Evolutionary conservation across 768 basidiomycete species (phyloP), one percentile per base, ranked within the genome.

Genomic region (Collybia mongolica): DNA sequence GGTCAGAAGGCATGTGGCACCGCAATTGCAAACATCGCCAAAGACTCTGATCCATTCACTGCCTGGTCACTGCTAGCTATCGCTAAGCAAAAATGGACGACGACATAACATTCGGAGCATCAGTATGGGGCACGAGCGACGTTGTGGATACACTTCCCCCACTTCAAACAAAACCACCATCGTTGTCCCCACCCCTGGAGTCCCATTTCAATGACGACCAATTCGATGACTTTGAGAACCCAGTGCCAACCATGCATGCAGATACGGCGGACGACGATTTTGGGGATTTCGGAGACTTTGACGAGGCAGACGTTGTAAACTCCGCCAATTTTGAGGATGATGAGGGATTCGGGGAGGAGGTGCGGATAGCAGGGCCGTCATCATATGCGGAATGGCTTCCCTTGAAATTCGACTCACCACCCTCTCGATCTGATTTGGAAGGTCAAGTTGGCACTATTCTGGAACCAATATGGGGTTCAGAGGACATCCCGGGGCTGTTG

Each of bases 271-370:
- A 88, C 40, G 92, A 91, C 57, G 90, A 93, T 57, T 93, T 93
- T 67, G 90, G 86, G 15, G 93, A 93, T 57, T 93, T 93, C 66
- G 90, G 86, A 15, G 93, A 93, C 61, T 93, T 93, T 65, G 90
- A 83, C 58, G 89, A 89, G 54, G 82, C 77, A 64, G 62, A 73
- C 54, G 63, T 55, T 46, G 53, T 59, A 23, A 50, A 56, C 29
- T 54, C 62, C 32, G 62, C 67, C 40, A 60, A 62, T 17, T 79
- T 82, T 54, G 62, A 54, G 17, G 72, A 69, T 28, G 60, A 57
- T 19, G 61, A 53, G 12, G 63, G 54, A 17, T 74, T 80, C 61
- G 67, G 57, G 44, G 70, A 71, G 43, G 67, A 72, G 58, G 54
- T 66, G 29, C 68, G 61, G 41, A 65, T 70, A 60, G 67, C 76